A percentile compares a stretch with the other conserved stretches of the same genome.
These are phyloP conservation scores for Trametes hirsuta DNA, from an alignment of 1,284 basidiomycete species.

Conservation along the genomic window DNA sequence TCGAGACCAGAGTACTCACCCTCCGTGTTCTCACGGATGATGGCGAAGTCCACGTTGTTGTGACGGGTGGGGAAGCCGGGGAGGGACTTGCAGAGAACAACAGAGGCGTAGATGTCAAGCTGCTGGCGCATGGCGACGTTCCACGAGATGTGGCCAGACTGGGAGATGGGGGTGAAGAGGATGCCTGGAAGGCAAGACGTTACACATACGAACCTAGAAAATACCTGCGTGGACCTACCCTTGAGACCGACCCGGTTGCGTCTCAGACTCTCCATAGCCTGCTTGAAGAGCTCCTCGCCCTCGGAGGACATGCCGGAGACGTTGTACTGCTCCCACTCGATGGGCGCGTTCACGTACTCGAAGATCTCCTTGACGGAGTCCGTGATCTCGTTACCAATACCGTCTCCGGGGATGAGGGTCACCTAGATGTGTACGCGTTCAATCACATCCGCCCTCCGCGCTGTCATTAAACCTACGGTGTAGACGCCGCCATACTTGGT, in stretches of 20 bases:
- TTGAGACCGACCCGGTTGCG: conserved; percentile 98
- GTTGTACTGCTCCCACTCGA: conserved; percentile 99
- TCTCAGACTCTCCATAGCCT: conserved; percentile 96
- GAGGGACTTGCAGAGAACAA: conserved; percentile 97
- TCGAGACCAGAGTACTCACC: conserved; percentile 99
- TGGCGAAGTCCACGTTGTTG: conserved; percentile 96
- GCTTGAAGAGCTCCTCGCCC: conserved; percentile 94
- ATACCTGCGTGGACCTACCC: conserved; percentile 56
- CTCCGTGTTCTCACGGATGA: conserved; percentile 99
- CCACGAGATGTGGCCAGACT: conserved; percentile 98
- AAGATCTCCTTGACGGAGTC: conserved; percentile 99
- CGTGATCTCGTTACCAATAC: conserved; percentile 96
- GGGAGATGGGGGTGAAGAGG: conserved; percentile 97
- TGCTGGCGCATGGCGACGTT: conserved; percentile 99
- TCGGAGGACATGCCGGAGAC: conserved; percentile 96
- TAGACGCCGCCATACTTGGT: conserved; percentile 97
- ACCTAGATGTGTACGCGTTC: conserved; percentile 53
- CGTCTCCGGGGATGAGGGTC: conserved; percentile 95
- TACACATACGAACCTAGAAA: not conserved
- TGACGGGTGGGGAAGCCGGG: conserved; percentile 98
- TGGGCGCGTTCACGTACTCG: conserved; percentile 95
- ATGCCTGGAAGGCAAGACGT: conserved; percentile 67
- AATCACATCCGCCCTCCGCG: conserved; percentile 28
- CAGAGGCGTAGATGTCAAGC: conserved; percentile 98
- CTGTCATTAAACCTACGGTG: conserved; percentile 58